Evolutionary conservation across 768 basidiomycete species (phyloP), one percentile per base, ranked within the genome.

Genomic region (Thelephora ganbajun): DNA sequence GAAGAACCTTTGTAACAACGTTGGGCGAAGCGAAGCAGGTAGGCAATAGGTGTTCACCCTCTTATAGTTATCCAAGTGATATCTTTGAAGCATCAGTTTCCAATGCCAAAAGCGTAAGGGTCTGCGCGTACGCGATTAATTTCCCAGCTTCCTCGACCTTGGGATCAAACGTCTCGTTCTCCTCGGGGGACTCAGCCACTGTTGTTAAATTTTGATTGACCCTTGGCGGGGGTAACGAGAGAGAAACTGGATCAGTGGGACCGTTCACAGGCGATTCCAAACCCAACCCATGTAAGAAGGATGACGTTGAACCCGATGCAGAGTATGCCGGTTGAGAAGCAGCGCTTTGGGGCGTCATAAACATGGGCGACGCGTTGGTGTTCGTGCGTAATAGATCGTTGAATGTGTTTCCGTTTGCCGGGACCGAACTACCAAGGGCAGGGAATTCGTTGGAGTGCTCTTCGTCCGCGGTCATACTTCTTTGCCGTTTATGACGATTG

Each of bases 41-140:
- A 97, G 69, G 57, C 84, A 87, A 59, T 97, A 97, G 11, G 76
- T 73, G 36, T 80, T 80, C 56, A 93, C 93, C 51, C 83, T 71
- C 59, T 80, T 83, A 61, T 79, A 91, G 56, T 94, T 94, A 55
- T 91, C 85, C 44, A 97, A 70, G 59, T 97, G 93, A 62, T 94
- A 93, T 50, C 88, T 89, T 23, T 26, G 30, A 22, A 39, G 20
- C 26, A 26, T 53, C 16, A 53, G 37, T 43, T 42, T 41, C n/a
- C 18, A 2, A 33, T 18, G 34, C 12, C 26, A 46, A 34, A 30
- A 51, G 35, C 6, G 44, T 14, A n/a, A n/a, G 7, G 19, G 11
- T 26, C 9, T 18, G 34, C 11, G 63, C 77, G 12, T 56, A 86
- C 86, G 77, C 75, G 51, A 90, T 83, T 13, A 91, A 73, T 62